phyloP scores from a whole-genome alignment of 495 filamentous ascomycete genomes.

The Aspergillus funiculosus region DNA sequence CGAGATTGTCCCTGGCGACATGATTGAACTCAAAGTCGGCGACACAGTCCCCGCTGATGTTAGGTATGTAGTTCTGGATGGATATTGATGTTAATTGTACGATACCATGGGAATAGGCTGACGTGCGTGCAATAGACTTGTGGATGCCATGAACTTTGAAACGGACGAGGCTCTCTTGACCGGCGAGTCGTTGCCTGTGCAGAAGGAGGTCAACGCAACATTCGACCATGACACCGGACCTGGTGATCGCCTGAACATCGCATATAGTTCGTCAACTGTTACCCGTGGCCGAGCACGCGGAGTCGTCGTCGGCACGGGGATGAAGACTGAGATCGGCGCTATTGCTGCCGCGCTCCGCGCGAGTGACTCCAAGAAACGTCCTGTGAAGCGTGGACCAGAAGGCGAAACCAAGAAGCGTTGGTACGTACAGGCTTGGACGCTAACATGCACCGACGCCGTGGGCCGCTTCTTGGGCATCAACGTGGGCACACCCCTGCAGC shows the following conservation, averaged over 20 bases:
- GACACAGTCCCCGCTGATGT: conserved; percentile 76
- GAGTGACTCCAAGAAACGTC: conserved; percentile 39
- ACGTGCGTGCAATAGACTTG: conserved; percentile 33
- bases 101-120: too few relatives aligned
- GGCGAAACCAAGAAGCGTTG: conserved; percentile 57
- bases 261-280: conserved; percentile 65
- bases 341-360: conserved; percentile 60
- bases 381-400: conserved; percentile 51
- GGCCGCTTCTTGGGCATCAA: conserved; percentile 67
- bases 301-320: conserved; percentile 65
- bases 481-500: conserved; percentile 62
- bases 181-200: conserved; percentile 70
- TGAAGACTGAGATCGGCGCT: conserved; percentile 65
- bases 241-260: conserved; percentile 66
- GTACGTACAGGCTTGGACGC: conserved; percentile 62
- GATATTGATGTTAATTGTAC: too few relatives aligned
- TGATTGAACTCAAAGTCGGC: conserved; percentile 73
- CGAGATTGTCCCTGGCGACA: conserved; percentile 58
- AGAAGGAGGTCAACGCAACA: conserved; percentile 47
- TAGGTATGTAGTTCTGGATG: conserved; percentile 24
- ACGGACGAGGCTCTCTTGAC: conserved; percentile 70
- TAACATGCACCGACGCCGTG: conserved; percentile 60
- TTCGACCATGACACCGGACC: conserved; percentile 50
- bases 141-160: conserved; percentile 66
- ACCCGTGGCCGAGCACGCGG: conserved; percentile 65